Base-by-base conservation (phyloP, 2,329 filamentous ascomycete species). In the Talaromyces sp. region DNA sequence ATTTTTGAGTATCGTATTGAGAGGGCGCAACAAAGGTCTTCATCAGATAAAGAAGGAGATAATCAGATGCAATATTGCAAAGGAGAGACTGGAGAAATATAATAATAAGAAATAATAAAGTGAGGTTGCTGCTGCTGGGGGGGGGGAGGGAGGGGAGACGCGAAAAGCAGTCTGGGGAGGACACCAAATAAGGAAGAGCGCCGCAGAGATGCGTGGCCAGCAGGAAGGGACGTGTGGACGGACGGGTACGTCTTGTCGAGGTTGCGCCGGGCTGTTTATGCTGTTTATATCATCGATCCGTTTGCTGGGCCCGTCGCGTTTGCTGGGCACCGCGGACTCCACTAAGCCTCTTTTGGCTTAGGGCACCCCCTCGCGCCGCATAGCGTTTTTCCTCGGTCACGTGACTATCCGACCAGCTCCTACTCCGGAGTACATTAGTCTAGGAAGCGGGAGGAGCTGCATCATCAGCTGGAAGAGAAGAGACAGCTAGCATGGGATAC, bases 251-350 rank as follows among this genome's bases (percentile, higher is more conserved):
- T 57, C 50, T n/a, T 54, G 31, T 77, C 76, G 75, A 77, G 75
- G 76, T 77, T 74, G 77, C 75, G 76, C 73, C 57, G 73, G 74
- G 71, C 72, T 76, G 76, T 42, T 78, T 79, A 78, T 78, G 46
- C 46, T 50, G 46, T 78, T 78, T 79, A 78, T 78, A 79, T 78
- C 76, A 78, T 78, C 75, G 75, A 69, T 69, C 68, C 68, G 71
- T 40, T 69, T 71, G 46, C 57, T 72, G 68, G 63, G 69, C 67
- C 71, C 70, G 71, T 69, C 75, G 76, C 75, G 75, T 71, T 75
- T 57, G 54, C 73, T 75, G 76, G 75, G 73, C 76, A 54, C 50
- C 31, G 50, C 31, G 50, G 39, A 23, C n/a, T 28, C 55, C 68
- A 61, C 75, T 77, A 76, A 68, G 5, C 67, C 60, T 11, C 0